Evolutionary conservation across 441 rosid species (phyloP).

Genomic region (Brassica balearica): DNA sequence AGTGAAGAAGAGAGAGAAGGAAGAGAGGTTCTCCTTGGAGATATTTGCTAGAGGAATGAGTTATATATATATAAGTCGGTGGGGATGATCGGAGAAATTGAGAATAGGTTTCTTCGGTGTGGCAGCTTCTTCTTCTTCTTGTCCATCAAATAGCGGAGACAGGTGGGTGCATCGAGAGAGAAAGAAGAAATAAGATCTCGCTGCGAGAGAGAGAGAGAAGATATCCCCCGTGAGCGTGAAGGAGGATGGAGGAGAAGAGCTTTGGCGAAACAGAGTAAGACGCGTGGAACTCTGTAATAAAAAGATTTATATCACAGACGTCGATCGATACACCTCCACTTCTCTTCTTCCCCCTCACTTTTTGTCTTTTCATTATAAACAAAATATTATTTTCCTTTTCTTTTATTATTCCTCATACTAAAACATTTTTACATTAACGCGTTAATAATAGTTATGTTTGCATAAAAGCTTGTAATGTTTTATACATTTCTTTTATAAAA

Average conservation of each 20-base stretch:
- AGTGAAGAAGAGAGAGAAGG: not conserved
- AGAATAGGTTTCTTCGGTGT: constrained; percentile 1
- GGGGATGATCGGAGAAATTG: constrained; percentile 35
- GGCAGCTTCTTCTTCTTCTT: constrained; percentile 36
- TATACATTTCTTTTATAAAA: no score
- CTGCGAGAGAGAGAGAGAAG: not conserved
- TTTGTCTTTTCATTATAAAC: no score
- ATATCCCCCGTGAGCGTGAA: constrained; percentile 16
- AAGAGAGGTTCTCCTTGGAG: not conserved
- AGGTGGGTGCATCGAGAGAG: constrained; percentile 33
- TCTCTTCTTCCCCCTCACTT: no score
- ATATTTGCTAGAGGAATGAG: constrained; percentile 32
- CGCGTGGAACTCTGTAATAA: constrained; percentile 13
- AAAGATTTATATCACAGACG: not conserved
- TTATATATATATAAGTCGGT: constrained; percentile 17
- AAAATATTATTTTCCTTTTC: no score
- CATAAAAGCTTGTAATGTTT: no score
- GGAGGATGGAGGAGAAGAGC: not conserved
- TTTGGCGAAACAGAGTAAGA: not conserved
- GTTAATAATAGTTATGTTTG: no score
- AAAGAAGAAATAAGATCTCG: constrained; percentile 11
- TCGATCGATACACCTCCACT: constrained; percentile 2
- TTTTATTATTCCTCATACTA: no score
- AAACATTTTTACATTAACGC: no score
- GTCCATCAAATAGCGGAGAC: constrained; percentile 42